Evolutionary conservation across 805 yeast genomes (phyloP), one percentile per base, ranked within the genome.

Genomic region (Torulaspora indica): DNA sequence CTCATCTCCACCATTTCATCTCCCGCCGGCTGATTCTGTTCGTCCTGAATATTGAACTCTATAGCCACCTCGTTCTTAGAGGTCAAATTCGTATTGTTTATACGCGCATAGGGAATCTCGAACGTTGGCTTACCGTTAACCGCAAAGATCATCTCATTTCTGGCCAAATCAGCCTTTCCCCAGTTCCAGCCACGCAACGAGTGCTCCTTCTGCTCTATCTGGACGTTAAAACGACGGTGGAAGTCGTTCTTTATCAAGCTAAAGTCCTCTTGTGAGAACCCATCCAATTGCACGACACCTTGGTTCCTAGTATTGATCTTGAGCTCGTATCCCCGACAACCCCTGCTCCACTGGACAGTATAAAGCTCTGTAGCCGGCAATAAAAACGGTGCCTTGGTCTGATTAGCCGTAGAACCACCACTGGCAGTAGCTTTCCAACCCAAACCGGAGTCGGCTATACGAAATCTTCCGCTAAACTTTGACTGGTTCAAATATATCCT

Each of bases 111-210:
- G 2, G 98, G 96, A 35, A 93, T 69, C 68, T 93, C 98, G 64
- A 91, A 91, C 9, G 83, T 78, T 3, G 98, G 98, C 57, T 85
- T 82, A 54, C 88, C 88, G 59, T 85, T 85, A 17, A 90, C 81
- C 46, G 81, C 79, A 67, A 93, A 90, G 23, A 87, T 78, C 64
- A 93, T 72, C 65, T 93, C 98, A 56, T 88, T 86, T 64, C 96
- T 78, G 15, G 95, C 96, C 61, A 93, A 78, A 63, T 90, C 96
- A 12, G 91, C 75, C 52, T 83, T 81, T 43, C 99, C 99, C 98
- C 98, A 93, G 67, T 93, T 93, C 98, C 98, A 93, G 25, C 99
- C 99, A 69, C 96, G 79, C 52, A 93, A 71, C 4, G 96, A 85
- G 67, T 93, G 98, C 57, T 91, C 98, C 57, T 75, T 79, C 50